Base-by-base conservation (phyloP, 805 yeast genomes). In the Yamadazyma tumulicola region DNA sequence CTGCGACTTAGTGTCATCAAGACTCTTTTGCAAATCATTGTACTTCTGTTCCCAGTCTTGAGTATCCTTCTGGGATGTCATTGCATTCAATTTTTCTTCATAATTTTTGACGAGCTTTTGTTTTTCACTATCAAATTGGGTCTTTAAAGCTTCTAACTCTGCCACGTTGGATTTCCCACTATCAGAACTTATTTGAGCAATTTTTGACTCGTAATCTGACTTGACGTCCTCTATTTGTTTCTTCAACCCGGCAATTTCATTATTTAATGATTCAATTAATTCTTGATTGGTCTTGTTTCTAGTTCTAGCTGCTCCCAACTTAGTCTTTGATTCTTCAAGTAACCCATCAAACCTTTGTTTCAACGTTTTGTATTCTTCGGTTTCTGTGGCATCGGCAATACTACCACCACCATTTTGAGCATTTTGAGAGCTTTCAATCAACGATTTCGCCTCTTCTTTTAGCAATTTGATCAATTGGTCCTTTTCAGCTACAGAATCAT, bases 371-470 rank as follows among this genome's bases (percentile, higher is more conserved):
- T 48, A 57, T 32, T 48, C 52, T 30, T 35, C 40, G 26, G 32
- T 38, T 2, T 35, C 25, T n/a, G 8, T 18, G 5, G 28, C 19
- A 23, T 13, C 29, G 5, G 21, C 17, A 11, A 13, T 7, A 11
- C 6, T 15, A 5, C n/a, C 13, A 11, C n/a, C 8, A 11, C 7
- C 27, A 35, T 48, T 34, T 45, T 46, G 53, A 5, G 30, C 39
- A 28, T 44, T 55, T 34, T 71, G 71, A 5, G 77, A 57, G 40
- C 78, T 68, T 10, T 56, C 59, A 54, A 75, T 77, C 78, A 85
- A 75, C 16, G 76, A 64, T n/a, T 72, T 73, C 34, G 69, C 66
- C 40, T 83, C 86, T 41, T 75, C 76, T 24, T 61, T 59, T 6
- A 70, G 48, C 17, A 74, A 54, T 27, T 55, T 53, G 26, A 81